Base-by-base conservation (phyloP, 352 stramenopile genomes). In the Plasmopara viticola region DNA sequence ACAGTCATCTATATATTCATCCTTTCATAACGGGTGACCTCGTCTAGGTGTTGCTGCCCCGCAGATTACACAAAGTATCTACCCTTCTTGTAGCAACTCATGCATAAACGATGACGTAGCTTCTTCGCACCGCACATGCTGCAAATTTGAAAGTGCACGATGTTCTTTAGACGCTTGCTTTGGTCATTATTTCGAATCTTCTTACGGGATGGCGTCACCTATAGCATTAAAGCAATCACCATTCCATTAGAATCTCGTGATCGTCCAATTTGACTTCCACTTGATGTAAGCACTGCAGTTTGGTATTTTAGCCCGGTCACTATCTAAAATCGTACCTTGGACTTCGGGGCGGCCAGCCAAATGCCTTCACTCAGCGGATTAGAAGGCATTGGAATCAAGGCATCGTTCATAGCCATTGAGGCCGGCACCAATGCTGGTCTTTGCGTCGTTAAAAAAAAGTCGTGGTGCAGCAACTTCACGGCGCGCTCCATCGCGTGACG, bases 81-180 rank as follows among this genome's bases (percentile, higher is more conserved):
- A 74, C 84, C 84, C 74, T 94, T 92, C 76, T 94, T 94, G 72
- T 89, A 94, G 72, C 84, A 94, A 70, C 75, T 88, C 81, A 94
- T 94, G 75, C 84, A 94, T 44, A 94, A 56, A 50, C 84, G 82
- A 64, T 94, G 84, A 63, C 84, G 80, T 37, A 94, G 65, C 62
- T 94, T 94, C 79, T 94, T 94, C 60, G 87, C 72, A 51, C 80
- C 76, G 45, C 84, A 94, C 53, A 92, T 50, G 34, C 78, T 64
- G 51, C 84, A 94, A 61, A 80, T 66, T 68, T 94, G 84, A 53
- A 94, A 91, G 70, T 94, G 84, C 62, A 94, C 84, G 50, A 94
- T 94, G 72, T 94, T 94, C 72, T 92, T 92, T 34, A 94, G 64
- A 25, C 84, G 84, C 73, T 94, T 94, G 65, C 58, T 87, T 52